Base-by-base conservation (phyloP, 257 asterid species). In the Echites panduratus region DNA sequence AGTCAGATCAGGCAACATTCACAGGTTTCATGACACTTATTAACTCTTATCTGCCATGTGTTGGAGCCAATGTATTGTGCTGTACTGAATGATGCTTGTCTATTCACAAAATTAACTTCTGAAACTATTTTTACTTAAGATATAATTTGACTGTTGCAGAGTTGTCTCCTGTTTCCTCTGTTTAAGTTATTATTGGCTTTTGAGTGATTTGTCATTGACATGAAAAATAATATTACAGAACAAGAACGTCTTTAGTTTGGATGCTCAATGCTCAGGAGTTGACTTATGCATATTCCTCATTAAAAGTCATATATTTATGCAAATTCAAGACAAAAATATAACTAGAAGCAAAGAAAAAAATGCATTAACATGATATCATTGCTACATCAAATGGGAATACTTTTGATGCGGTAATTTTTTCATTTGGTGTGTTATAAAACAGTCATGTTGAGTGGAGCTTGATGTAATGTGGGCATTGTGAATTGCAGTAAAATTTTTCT, bases 1-100 rank as follows among this genome's bases (percentile, higher is more conserved):
- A 48, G 24, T 53, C 24, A 20, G 72, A n/a, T 63, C 47, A 38
- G 50, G 26, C 53, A 70, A 20, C 24, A 35, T 10, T 32, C 32
- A 17, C 66, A 66, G 50, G 72, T 35, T 48, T 56, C 35, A 24
- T 9, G 7, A 24, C 73, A 41, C 38, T 73, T 41, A 57, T 74
- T 17, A 67, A 49, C 24, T 22, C 26, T n/a, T 45, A 57, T 27
- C 40, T 74, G 58, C 48, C 20, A 27, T 27, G 14, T 24, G 41
- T 43, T 49, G 44, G 26, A 32, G 50, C 58, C 58, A 50, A 8
- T 52, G 62, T 26, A 59, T 50, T 73, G 65, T 50, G 63, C 24
- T 29, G 13, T 29, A 22, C 10, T 8, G 49, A 7, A 32, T 12
- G 27, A 38, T 62, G 61, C 63, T 73, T 17, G 14, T 14, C 17